Conservation (phyloP, 352 stramenopile genomes). For the Globisporangium nagaii region DNA sequence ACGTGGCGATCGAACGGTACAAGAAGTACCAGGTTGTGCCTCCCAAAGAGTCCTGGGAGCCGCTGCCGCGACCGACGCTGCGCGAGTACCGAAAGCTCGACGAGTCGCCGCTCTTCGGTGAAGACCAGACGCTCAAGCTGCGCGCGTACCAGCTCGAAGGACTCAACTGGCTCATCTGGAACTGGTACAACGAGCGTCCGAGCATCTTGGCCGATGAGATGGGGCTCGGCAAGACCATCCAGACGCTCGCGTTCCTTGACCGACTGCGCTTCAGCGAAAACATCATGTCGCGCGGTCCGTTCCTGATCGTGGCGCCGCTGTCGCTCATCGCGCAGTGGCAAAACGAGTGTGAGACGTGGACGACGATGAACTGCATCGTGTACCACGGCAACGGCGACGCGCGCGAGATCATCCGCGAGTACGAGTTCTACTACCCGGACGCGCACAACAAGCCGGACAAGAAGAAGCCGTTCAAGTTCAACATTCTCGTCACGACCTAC, state of each 20-base stretch:
- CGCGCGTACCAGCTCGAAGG: conserved; percentile 85
- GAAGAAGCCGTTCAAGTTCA: conserved; percentile 84
- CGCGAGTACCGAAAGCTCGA: conserved; percentile 87
- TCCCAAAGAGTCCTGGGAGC: conserved; percentile 52
- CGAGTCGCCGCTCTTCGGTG: conserved; percentile 64
- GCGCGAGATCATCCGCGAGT: conserved; percentile 91
- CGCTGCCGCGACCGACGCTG: conserved; percentile 56
- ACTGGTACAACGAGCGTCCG: conserved; percentile 86
- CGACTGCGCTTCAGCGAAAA: conserved; percentile 88
- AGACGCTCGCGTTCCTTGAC: conserved; percentile 93
- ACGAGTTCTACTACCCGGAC: conserved; percentile 93
- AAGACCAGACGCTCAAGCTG: conserved; percentile 64
- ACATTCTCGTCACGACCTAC: conserved; percentile 89
- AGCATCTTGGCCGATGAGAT: conserved; percentile 89
- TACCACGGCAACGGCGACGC: conserved; percentile 96
- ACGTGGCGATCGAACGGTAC: conserved; percentile 78
- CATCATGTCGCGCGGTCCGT: conserved; percentile 90
- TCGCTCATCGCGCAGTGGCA: conserved; percentile 99
- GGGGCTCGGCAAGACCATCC: conserved; percentile 93
- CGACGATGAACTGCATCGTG: conserved; percentile 98
- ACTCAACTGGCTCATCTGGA: conserved; percentile 87
- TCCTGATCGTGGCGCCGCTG: conserved; percentile 97
- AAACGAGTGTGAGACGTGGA: conserved; percentile 98
- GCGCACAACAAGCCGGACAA: conserved; percentile 64
- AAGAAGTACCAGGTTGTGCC: conserved; percentile 48